A percentile compares a stretch with the other conserved stretches of the same genome.
Evolutionary conservation across 371 early-diverging fungal species (phyloP).

Genomic region (Lichtheimia ornata): DNA sequence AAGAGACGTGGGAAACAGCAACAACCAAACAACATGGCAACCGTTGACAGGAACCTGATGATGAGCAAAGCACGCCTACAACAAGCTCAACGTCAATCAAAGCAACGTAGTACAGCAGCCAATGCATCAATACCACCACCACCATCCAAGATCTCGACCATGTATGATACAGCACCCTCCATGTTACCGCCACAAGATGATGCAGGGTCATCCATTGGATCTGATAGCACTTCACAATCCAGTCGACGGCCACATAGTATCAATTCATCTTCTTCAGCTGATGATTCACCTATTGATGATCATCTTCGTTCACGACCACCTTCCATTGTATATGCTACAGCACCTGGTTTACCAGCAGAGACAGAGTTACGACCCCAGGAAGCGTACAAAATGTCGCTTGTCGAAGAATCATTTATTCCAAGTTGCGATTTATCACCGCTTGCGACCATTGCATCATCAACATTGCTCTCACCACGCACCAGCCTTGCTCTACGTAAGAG

Average conservation of each 20-base stretch:
- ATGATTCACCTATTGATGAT: constrained; percentile 6
- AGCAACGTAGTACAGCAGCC: constrained; percentile 3
- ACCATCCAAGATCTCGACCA: no score
- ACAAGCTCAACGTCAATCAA: constrained; percentile 10
- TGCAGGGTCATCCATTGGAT: background rate
- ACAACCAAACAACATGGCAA: constrained; percentile 8
- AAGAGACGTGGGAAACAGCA: background rate
- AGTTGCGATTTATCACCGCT: constrained; percentile 17
- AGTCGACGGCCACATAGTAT: constrained; percentile 10
- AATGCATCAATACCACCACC: background rate
- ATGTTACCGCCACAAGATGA: constrained; percentile 2
- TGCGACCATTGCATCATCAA: constrained; percentile 44
- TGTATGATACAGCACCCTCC: background rate
- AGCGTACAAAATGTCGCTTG: constrained; percentile 13
- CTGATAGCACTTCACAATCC: constrained; percentile 14
- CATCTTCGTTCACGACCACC: constrained; percentile 17
- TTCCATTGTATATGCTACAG: constrained; percentile 14
- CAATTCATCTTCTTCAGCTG: constrained; percentile 13
- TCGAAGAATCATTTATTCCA: constrained; percentile 19
- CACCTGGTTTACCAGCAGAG: constrained; percentile 20
- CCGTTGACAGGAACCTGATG: constrained; percentile 12
- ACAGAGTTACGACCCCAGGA: constrained; percentile 16
- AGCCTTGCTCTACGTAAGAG: constrained; percentile 17
- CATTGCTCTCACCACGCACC: constrained; percentile 35
- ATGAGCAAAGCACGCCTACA: constrained; percentile 15